phyloP scores from a whole-genome alignment of 768 basidiomycete species.

The Tulasnella sp. region DNA sequence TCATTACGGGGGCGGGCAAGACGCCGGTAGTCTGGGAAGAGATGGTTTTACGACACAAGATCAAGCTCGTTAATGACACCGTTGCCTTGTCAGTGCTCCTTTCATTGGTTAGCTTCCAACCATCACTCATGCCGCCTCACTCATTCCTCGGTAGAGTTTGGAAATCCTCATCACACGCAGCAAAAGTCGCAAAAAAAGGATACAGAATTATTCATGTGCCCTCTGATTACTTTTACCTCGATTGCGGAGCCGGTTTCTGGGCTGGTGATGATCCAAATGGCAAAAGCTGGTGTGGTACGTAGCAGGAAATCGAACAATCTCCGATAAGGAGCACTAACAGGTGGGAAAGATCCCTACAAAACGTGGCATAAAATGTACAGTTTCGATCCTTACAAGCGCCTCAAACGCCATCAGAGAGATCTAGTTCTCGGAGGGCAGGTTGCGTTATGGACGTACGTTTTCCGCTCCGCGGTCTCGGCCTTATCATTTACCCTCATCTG shows the following conservation, averaged over 20 bases:
- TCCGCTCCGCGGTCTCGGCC: neutral
- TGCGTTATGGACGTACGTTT: neutral
- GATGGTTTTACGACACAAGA: conserved; percentile 52
- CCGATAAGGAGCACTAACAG: conserved; percentile 39
- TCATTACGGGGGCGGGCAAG: conserved; percentile 51
- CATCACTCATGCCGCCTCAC: neutral
- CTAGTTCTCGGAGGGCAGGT: conserved; percentile 61
- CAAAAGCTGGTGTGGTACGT: conserved; percentile 58
- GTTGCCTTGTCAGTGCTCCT: conserved; percentile 44
- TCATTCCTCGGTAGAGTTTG: conserved; percentile 46
- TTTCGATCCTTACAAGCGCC: conserved; percentile 60
- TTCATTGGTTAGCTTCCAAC: conserved; percentile 4
- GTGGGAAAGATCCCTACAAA: conserved; percentile 5
- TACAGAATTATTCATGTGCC: conserved; percentile 59
- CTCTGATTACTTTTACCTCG: conserved; percentile 72
- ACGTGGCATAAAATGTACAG: conserved; percentile 42
- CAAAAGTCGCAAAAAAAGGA: conserved; percentile 51
- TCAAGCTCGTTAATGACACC: conserved; percentile 44
- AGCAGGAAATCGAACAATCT: conserved; percentile 50
- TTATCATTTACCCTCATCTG: conserved; percentile 41
- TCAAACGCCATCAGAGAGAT: conserved; percentile 40
- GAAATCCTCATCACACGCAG: conserved; percentile 57
- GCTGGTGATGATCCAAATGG: conserved; percentile 40
- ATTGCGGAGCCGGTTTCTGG: conserved; percentile 70
- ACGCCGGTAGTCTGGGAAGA: conserved; percentile 82